Conservation (phyloP, 2,329 filamentous ascomycete species). For the Zasmidium citrigriseum region DNA sequence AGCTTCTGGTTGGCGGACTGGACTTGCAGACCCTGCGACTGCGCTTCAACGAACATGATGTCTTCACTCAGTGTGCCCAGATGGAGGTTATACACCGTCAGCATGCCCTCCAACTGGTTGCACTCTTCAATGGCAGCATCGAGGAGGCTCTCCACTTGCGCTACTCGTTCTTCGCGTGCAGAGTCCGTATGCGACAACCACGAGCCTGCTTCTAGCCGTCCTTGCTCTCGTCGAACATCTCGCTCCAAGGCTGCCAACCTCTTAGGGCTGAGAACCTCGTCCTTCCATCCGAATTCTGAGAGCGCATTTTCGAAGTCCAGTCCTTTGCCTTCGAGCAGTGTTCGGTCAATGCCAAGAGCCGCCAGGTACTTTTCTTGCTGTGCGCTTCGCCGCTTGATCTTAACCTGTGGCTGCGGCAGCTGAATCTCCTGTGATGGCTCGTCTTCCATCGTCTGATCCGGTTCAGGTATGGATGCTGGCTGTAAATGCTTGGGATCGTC, state of each 20-base stretch:
- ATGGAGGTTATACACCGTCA: conserved; percentile 94
- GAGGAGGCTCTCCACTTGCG: conserved; percentile 80
- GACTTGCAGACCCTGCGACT: conserved; percentile 94
- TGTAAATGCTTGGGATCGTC: conserved; percentile 20
- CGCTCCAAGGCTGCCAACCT: conserved; percentile 78
- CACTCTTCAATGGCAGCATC: conserved; percentile 92
- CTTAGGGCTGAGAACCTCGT: conserved; percentile 70
- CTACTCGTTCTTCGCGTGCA: conserved; percentile 79
- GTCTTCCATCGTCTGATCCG: conserved; percentile 13
- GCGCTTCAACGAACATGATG: conserved; percentile 94
- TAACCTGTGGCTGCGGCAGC: conserved; percentile 28
- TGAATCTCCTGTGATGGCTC: conserved; percentile 29
- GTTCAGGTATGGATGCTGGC: conserved; percentile 7
- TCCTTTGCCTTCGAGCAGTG: conserved; percentile 72
- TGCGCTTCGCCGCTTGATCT: conserved; percentile 61
- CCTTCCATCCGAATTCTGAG: conserved; percentile 87
- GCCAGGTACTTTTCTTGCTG: conserved; percentile 79
- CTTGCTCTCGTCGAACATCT: conserved; percentile 83
- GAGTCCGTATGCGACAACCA: conserved; percentile 83
- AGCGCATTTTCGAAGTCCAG: conserved; percentile 80
- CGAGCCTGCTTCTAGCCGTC: conserved; percentile 86
- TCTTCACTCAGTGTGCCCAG: conserved; percentile 91
- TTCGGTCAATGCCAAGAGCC: conserved; percentile 74
- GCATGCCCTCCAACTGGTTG: conserved; percentile 89
- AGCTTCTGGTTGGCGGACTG: conserved; percentile 97